Evolutionary conservation across 179 eudicot genomes (phyloP).

Genomic region (Sideroxylon spinosum): DNA sequence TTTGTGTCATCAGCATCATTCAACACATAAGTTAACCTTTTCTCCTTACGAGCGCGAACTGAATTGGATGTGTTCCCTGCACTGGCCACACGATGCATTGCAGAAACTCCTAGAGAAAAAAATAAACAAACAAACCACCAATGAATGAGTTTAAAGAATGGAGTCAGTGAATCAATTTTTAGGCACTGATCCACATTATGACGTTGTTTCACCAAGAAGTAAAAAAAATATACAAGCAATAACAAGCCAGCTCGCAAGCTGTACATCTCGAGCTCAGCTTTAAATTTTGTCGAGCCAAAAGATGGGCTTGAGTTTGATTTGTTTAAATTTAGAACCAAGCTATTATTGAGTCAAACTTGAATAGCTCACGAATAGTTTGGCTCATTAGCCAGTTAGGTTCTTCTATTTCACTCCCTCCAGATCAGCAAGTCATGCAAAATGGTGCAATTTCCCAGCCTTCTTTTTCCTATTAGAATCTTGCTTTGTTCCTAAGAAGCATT

Average conservation of each 20-base stretch:
- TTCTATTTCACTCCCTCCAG: too few relatives aligned
- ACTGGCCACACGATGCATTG: slow-evolving; percentile 96
- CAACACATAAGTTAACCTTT: slow-evolving; percentile 79
- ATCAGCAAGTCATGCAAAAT: too few relatives aligned
- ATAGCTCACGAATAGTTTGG: too few relatives aligned
- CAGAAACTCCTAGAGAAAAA: slow-evolving; percentile 36
- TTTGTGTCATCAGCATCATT: slow-evolving; percentile 81
- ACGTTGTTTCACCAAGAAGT: neutral
- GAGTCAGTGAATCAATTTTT: neutral
- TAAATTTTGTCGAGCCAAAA: too few relatives aligned
- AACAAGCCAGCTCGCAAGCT: too few relatives aligned
- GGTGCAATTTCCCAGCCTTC: too few relatives aligned
- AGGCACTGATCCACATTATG: neutral
- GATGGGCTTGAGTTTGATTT: too few relatives aligned
- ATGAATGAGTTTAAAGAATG: neutral
- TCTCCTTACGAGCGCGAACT: slow-evolving; percentile 87
- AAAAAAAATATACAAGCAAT: neutral
- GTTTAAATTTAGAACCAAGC: too few relatives aligned
- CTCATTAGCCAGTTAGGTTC: too few relatives aligned
- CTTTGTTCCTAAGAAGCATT: too few relatives aligned
- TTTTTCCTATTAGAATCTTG: too few relatives aligned
- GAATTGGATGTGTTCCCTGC: slow-evolving; percentile 80
- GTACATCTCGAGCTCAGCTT: neutral
- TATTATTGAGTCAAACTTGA: too few relatives aligned
- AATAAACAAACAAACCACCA: neutral